Percentiles rank a stretch among this genome's conserved stretches.
These are phyloP conservation scores for Aspergillus latus DNA, from an alignment of 2,329 filamentous ascomycete species.

Conservation along the genomic window DNA sequence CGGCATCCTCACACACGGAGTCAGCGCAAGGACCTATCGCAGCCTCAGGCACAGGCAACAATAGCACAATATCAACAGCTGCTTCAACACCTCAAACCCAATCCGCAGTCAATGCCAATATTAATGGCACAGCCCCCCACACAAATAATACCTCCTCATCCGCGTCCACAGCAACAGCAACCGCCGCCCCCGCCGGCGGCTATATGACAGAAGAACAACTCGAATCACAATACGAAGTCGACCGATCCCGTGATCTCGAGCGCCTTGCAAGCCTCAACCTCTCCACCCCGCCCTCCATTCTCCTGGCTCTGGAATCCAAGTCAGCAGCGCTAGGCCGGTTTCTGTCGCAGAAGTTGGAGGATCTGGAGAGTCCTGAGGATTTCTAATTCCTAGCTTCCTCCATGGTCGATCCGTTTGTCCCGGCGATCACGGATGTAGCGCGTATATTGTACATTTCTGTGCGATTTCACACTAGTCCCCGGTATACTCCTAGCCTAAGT, in stretches of 20 bases:
- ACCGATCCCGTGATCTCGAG: constrained; percentile 40
- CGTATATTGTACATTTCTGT: neutral
- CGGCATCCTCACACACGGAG: neutral
- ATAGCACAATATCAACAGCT: neutral
- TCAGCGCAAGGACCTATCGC: constrained; percentile 3
- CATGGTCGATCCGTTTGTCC: no score
- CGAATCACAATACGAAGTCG: constrained; percentile 41
- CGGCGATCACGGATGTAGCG: neutral
- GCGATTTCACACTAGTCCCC: neutral
- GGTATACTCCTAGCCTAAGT: neutral
- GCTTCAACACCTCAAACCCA: constrained; percentile 6
- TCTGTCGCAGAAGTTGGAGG: constrained; percentile 40
- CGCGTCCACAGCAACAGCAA: neutral
- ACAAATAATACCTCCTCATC: neutral
- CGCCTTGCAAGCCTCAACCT: constrained; percentile 43
- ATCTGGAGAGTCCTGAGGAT: constrained; percentile 45
- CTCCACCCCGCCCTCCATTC: constrained; percentile 38
- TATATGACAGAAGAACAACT: constrained; percentile 28
- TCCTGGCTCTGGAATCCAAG: constrained; percentile 45
- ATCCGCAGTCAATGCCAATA: constrained; percentile 6
- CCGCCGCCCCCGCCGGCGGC: neutral
- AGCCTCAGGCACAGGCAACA: neutral
- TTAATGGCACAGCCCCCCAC: neutral
- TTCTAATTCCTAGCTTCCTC: constrained; percentile 22
- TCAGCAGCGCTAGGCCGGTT: constrained; percentile 44